Evolutionary conservation across 768 basidiomycete species (phyloP).

Genomic region (Termitomyces sp.): DNA sequence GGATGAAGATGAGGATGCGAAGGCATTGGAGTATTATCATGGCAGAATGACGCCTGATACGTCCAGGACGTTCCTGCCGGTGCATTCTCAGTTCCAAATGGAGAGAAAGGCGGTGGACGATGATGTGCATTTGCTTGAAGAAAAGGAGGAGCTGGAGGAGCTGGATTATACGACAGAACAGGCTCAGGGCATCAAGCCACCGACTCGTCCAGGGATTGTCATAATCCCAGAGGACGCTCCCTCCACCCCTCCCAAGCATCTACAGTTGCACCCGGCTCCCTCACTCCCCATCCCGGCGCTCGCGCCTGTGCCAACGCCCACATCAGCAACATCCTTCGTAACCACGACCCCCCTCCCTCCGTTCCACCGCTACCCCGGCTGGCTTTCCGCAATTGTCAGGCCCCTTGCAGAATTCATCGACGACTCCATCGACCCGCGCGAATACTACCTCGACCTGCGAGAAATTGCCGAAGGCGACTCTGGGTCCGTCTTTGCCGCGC

Average conservation of each 20-base stretch:
- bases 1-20: neutral
- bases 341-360: slow-evolving; percentile 25
- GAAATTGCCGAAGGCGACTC: slow-evolving; percentile 85
- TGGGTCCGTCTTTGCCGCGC: slow-evolving; percentile 58
- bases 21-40: neutral
- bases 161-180: slow-evolving; percentile 8
- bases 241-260: neutral
- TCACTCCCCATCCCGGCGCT: neutral
- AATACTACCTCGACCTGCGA: slow-evolving; percentile 58
- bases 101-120: slow-evolving; percentile 12
- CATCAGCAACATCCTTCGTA: neutral
- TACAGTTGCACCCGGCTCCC: neutral
- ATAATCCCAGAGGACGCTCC: neutral
- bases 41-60: neutral
- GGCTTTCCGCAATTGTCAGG: slow-evolving; percentile 55
- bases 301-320: neutral
- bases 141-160: slow-evolving; percentile 6
- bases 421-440: slow-evolving; percentile 52
- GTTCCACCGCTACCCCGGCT: slow-evolving; percentile 50
- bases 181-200: neutral
- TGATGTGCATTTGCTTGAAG: neutral
- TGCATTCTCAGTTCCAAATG: slow-evolving; percentile 11
- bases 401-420: slow-evolving; percentile 62
- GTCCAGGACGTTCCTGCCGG: neutral
- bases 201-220: neutral